Percentiles rank a stretch among this genome's conserved stretches.
Evolutionary conservation across 2,329 filamentous ascomycete genomes (phyloP).

Genomic region (Ophiostoma australiae): DNA sequence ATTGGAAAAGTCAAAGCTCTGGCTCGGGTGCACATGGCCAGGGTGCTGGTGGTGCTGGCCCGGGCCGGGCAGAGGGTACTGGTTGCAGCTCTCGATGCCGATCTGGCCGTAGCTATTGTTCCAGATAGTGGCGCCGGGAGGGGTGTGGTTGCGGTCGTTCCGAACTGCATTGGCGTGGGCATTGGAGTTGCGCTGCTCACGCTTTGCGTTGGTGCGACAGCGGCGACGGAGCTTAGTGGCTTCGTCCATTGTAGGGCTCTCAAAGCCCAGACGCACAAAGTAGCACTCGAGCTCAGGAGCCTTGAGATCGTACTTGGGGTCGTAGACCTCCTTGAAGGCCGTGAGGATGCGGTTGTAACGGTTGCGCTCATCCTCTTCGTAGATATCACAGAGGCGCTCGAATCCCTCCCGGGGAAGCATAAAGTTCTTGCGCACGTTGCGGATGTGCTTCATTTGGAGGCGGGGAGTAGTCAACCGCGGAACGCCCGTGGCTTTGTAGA

Average conservation of each 20-base stretch:
- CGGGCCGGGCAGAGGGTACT: conserved; percentile 13
- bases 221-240: conserved; percentile 41
- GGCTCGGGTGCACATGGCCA: background rate
- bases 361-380: conserved; percentile 39
- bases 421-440: conserved; percentile 46
- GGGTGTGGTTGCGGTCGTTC: background rate
- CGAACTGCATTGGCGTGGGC: background rate
- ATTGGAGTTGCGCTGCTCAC: background rate
- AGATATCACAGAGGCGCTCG: conserved; percentile 38
- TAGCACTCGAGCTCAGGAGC: conserved; percentile 47
- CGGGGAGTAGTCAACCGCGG: conserved; percentile 39
- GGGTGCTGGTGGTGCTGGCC: background rate
- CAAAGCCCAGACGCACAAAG: conserved; percentile 45
- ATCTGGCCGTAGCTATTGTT: conserved; percentile 7
- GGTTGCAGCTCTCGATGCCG: conserved; percentile 6
- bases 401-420: conserved; percentile 40
- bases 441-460: conserved; percentile 53
- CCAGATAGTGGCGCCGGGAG: conserved; percentile 1
- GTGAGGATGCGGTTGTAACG: conserved; percentile 42
- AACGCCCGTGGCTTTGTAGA: conserved; percentile 31
- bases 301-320: conserved; percentile 49
- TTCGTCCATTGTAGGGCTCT: conserved; percentile 42
- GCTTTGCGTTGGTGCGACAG: conserved; percentile 35
- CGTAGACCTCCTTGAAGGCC: conserved; percentile 47
- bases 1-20: background rate